Base-by-base conservation (phyloP, 2,329 filamentous ascomycete genomes). In the Ophiostoma ulmi region DNA sequence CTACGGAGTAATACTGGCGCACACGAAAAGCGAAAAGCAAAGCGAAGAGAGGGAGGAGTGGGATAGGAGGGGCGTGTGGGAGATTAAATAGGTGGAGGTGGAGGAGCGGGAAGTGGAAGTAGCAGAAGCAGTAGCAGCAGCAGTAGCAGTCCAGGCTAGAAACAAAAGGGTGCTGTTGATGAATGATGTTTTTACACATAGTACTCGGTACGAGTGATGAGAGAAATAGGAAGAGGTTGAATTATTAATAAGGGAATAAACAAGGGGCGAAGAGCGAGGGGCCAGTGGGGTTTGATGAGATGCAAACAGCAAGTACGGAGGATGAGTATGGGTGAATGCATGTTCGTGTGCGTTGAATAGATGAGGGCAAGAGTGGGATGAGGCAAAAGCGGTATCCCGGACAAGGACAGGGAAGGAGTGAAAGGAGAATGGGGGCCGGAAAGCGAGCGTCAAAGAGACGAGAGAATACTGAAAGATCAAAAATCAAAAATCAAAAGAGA, bases 151-250 rank as follows among this genome's bases (percentile, higher is more conserved):
- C 31, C 31, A 48, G 44, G 44, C 44, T 58, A 26, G 52, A 58
- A 58, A 58, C 52, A 58, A 58, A 58, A 58, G 52, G 48, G 52
- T 58, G 52, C n/a, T 58, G 52, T 58, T 58, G n/a, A 58, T 58
- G 52, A 26, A 58, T 26, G 52, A 10, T 10, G 13, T 26, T 26
- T 58, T 58, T 58, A 58, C 52, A 48, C 44, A 48, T 31, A 3
- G 44, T 20, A 20, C 31, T 44, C 39, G 11, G 39, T 58, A 58
- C 44, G 13, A 20, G 17, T 14, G 5, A 48, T 22, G 22, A 26
- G 52, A 58, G 52, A 26, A 58, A 17, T 8, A 39, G 38, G 11
- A 39, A 39, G 38, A 8, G 38, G 11, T 8, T 39, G 44, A 17
- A 48, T 20, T 48, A 48, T 20, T 5, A 48, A 48, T 17, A 48